A percentile compares a stretch with the other conserved stretches of the same genome.
phyloP scores from a whole-genome alignment of 768 basidiomycete species.

The Tulasnella calospora region DNA sequence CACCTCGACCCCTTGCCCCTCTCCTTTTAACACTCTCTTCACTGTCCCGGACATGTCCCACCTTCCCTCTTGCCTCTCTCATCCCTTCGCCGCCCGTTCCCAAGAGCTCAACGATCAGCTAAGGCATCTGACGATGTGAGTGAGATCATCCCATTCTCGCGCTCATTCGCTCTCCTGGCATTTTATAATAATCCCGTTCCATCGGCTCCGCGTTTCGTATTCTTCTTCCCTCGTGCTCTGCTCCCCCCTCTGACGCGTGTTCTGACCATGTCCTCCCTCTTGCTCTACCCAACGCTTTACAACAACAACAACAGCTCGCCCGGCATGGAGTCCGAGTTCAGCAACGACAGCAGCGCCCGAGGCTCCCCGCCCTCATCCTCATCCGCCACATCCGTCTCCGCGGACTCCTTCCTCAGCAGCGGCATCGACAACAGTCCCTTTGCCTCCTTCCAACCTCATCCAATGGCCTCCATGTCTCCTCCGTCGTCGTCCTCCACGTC shows the following conservation, averaged over 20 bases:
- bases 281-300: not conserved
- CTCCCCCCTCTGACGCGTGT: not conserved
- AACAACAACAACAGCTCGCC: not conserved
- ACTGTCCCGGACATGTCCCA: too few species aligned
- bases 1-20: constrained; percentile 1
- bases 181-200: not conserved
- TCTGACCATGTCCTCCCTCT: not conserved
- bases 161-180: not conserved
- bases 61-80: constrained; percentile 7
- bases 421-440: constrained; percentile 3
- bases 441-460: not conserved
- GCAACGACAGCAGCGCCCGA: not conserved
- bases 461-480: not conserved
- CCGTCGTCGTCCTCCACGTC: not conserved
- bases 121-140: not conserved
- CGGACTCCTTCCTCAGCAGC: not conserved
- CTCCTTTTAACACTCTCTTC: not conserved
- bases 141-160: constrained; percentile 3
- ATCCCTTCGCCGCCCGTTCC: not conserved
- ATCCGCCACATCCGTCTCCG: not conserved
- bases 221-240: not conserved
- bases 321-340: constrained; percentile 2
- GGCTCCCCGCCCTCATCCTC: not conserved
- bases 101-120: not conserved
- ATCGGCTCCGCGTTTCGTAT: not conserved